Conservation (phyloP, 176 grass and related monocot species). For the Avena insularis region DNA sequence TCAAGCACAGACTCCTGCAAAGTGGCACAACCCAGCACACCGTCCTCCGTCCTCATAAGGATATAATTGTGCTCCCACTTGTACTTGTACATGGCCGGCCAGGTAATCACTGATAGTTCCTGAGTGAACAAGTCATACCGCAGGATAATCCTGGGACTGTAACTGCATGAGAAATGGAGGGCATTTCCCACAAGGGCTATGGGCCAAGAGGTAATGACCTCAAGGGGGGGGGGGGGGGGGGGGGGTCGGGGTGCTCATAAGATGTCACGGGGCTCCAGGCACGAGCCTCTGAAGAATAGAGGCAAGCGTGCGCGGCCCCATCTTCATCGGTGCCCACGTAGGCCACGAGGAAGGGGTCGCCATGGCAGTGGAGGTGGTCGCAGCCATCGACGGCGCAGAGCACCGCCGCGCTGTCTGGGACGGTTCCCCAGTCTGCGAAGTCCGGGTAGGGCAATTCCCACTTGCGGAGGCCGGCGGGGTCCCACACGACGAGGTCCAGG, state of each 20-base stretch:
- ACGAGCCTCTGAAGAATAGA: constrained; percentile 1
- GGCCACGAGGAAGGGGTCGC: constrained; percentile 2
- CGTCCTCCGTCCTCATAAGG: background rate
- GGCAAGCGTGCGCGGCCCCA: background rate
- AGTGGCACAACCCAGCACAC: background rate
- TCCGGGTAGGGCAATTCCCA: background rate
- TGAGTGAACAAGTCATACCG: background rate
- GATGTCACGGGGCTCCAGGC: constrained; percentile 15
- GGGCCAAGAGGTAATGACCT: background rate
- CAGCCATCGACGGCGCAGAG: constrained; percentile 20
- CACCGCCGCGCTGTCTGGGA: background rate
- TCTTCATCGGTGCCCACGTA: background rate
- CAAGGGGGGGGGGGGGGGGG: no score
- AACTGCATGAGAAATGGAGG: background rate
- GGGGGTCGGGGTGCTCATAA: background rate
- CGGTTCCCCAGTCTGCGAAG: background rate
- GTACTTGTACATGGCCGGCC: background rate
- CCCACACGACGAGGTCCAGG: background rate
- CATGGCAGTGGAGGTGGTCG: constrained; percentile 17
- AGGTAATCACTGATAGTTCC: background rate
- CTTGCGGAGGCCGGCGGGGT: background rate
- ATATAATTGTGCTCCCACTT: background rate
- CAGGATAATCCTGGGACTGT: background rate
- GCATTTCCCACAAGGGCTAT: constrained; percentile 14
- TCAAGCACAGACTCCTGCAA: background rate